Percentiles rank a stretch among this genome's conserved stretches.
These are phyloP conservation scores for Phyllosticta citrichinensis DNA, from an alignment of 2,329 filamentous ascomycete genomes.

Conservation along the genomic window DNA sequence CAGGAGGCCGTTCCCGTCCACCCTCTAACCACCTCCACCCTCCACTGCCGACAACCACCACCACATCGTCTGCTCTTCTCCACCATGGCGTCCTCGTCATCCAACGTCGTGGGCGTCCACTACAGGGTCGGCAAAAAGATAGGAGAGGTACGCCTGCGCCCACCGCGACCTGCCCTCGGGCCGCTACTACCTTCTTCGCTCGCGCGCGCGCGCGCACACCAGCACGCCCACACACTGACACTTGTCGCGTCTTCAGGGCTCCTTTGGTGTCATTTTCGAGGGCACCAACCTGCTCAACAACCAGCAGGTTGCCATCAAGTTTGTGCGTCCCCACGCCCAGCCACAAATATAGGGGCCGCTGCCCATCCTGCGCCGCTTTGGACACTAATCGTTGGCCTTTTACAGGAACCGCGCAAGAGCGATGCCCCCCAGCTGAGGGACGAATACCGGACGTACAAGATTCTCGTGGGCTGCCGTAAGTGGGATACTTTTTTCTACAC, in stretches of 20 bases:
- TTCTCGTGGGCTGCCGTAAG: conserved; percentile 97
- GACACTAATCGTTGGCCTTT: background rate
- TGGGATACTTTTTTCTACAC: conserved; percentile 24
- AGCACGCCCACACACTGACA: background rate
- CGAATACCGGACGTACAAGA: conserved; percentile 99
- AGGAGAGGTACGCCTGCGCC: conserved; percentile 48
- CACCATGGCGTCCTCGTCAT: conserved; percentile 75
- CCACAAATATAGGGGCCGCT: conserved; percentile 2
- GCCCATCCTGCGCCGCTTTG: background rate
- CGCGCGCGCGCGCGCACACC: background rate
- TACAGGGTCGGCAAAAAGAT: conserved; percentile 99
- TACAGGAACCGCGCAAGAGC: conserved; percentile 94
- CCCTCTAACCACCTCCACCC: conserved; percentile 6
- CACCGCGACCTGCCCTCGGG: background rate
- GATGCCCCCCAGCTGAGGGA: conserved; percentile 95
- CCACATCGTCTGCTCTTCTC: background rate
- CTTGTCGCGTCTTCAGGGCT: conserved; percentile 43
- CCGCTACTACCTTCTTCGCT: background rate
- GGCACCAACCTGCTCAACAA: conserved; percentile 98
- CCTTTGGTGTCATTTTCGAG: conserved; percentile 97
- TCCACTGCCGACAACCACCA: background rate
- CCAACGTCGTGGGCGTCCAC: conserved; percentile 96
- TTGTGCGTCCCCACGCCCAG: conserved; percentile 51
- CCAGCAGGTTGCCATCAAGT: conserved; percentile 99
- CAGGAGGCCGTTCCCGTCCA: background rate